phyloP scores from a whole-genome alignment of 805 yeast species.

The Candida wancherniae region DNA sequence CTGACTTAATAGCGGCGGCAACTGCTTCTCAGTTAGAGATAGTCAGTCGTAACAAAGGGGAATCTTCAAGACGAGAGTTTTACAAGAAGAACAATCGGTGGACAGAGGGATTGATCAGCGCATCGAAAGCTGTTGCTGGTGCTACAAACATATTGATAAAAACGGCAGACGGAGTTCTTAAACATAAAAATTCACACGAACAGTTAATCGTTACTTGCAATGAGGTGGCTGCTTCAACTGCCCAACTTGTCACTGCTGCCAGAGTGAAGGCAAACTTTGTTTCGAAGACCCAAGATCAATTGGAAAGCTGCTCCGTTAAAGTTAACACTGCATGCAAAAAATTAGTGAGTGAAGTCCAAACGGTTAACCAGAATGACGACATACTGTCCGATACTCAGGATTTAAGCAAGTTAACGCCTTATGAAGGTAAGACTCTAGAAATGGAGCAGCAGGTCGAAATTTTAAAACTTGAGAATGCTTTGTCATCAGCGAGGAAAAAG shows the following conservation, averaged over 20 bases:
- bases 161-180: conserved; percentile 82
- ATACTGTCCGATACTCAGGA: conserved; percentile 44
- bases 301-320: conserved; percentile 63
- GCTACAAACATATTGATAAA: conserved; percentile 77
- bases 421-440: conserved; percentile 79
- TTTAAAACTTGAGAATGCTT: conserved; percentile 70
- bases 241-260: conserved; percentile 87
- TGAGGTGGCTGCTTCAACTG: conserved; percentile 89
- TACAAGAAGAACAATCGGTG: conserved; percentile 85
- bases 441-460: conserved; percentile 94
- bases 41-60: conserved; percentile 64
- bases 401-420: conserved; percentile 61
- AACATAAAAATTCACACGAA: conserved; percentile 62
- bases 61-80: conserved; percentile 63
- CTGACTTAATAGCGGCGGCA: conserved; percentile 66
- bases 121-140: conserved; percentile 80
- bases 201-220: conserved; percentile 85
- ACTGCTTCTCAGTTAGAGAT: conserved; percentile 80
- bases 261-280: conserved; percentile 76
- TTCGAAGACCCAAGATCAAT: conserved; percentile 69
- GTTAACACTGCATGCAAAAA: conserved; percentile 75
- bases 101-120: conserved; percentile 91
- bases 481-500: conserved; percentile 68
- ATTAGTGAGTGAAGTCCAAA: conserved; percentile 67
- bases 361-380: conserved; percentile 42